Conservation (phyloP, 2,329 filamentous ascomycete genomes). For the Paraphaeosphaeria sporulosa region DNA sequence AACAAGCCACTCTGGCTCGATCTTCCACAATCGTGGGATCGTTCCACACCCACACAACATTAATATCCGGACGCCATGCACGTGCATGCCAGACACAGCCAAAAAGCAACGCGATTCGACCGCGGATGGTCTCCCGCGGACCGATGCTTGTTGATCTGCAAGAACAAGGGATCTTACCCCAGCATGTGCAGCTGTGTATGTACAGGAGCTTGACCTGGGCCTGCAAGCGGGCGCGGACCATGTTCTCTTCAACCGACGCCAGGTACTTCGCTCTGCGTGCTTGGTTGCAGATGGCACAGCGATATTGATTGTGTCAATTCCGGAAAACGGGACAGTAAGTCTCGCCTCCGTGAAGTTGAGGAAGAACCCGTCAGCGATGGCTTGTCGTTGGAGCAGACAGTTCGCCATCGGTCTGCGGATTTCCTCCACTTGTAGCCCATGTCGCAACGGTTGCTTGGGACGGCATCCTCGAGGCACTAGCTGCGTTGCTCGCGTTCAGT, state of each 20-base stretch:
- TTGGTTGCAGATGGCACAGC: conserved; percentile 34
- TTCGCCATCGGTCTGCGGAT: conserved; percentile 25
- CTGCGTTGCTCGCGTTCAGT: conserved; percentile 11
- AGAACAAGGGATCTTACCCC: conserved; percentile 42
- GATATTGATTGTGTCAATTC: conserved; percentile 42
- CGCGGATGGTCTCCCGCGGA: conserved; percentile 44
- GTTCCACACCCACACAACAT: conserved; percentile 26
- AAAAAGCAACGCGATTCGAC: conserved; percentile 29
- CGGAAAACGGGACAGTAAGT: conserved; percentile 30
- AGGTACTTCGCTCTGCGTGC: conserved; percentile 36
- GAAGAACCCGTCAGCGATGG: conserved; percentile 23
- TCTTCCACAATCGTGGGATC: conserved; percentile 38
- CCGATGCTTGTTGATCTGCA: conserved; percentile 47
- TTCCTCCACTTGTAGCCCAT: conserved; percentile 22
- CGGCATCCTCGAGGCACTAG: conserved; percentile 21
- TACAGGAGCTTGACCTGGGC: conserved; percentile 38
- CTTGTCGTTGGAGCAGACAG: conserved; percentile 33
- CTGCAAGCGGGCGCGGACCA: conserved; percentile 41
- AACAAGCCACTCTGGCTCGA: conserved; percentile 30
- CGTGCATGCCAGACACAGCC: conserved; percentile 34
- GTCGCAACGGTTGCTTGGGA: conserved; percentile 23
- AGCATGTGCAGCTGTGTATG: conserved; percentile 36
- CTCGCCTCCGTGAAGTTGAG: conserved; percentile 20
- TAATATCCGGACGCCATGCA: conserved; percentile 38
- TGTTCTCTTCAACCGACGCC: conserved; percentile 44